Conservation (phyloP, 225 moss, liverwort and hornwort species). For the Pseudisothecium myosuroides region DNA sequence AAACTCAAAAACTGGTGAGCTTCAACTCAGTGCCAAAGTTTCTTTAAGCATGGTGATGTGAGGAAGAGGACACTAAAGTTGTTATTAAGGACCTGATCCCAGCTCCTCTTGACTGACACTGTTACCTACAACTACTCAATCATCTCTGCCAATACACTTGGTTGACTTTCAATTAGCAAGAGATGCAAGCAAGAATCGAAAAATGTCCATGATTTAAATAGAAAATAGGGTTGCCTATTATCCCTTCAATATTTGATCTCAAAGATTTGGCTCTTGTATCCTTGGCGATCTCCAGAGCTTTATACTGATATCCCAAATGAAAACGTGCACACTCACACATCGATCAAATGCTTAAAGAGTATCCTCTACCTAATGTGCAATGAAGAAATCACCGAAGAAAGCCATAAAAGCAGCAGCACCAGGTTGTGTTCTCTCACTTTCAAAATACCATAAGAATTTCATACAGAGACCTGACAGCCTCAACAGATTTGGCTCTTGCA, state of each 20-base stretch:
- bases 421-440: not conserved
- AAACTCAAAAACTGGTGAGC: not conserved
- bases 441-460: not conserved
- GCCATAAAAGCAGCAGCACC: not conserved
- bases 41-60: not conserved
- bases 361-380: not conserved
- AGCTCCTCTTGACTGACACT: not conserved
- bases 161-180: not conserved
- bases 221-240: not conserved
- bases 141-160: not conserved
- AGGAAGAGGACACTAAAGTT: not conserved
- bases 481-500: not conserved
- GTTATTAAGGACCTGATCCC: not conserved
- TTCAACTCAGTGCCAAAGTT: not conserved
- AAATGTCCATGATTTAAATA: not conserved
- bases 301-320: not conserved
- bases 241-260: not conserved
- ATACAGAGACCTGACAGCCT: not conserved
- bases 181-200: not conserved
- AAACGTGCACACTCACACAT: not conserved
- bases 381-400: not conserved
- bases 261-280: not conserved
- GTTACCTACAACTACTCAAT: not conserved
- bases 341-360: not conserved
- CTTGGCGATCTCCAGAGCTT: not conserved